Evolutionary conservation across 106 monocot species (phyloP).

Genomic region (Dendrobium catenatum): DNA sequence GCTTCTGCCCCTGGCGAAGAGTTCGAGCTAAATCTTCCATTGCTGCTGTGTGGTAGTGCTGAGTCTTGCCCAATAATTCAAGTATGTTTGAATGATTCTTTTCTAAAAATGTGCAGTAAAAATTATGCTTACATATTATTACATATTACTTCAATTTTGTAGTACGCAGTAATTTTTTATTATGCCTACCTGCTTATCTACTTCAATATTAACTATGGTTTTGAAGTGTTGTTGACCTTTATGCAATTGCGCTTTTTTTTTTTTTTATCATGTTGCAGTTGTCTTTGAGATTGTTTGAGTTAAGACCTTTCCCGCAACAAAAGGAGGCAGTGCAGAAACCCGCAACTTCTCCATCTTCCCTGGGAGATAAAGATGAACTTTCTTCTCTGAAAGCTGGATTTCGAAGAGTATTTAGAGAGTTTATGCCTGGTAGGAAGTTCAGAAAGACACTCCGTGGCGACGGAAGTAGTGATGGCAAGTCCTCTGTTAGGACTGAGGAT

Average conservation of each 20-base stretch:
- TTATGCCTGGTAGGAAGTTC: constrained; percentile 30
- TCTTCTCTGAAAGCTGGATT: constrained; percentile 55
- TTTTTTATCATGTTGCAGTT: neutral
- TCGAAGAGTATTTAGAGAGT: constrained; percentile 36
- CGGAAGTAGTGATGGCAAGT: constrained; percentile 26
- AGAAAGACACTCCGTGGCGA: constrained; percentile 34
- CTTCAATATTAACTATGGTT: too few species aligned
- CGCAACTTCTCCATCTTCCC: neutral
- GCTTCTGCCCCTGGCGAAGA: constrained; percentile 43
- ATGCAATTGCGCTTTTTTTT: neutral
- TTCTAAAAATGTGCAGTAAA: neutral
- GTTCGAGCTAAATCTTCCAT: constrained; percentile 49
- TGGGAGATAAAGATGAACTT: constrained; percentile 38
- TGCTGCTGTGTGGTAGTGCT: constrained; percentile 19
- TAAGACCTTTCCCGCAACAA: neutral
- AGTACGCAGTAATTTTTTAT: too few species aligned
- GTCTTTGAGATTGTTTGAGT: constrained; percentile 6
- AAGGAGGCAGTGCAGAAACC: neutral
- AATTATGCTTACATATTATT: too few species aligned
- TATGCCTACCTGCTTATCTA: too few species aligned
- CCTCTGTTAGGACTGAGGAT: neutral
- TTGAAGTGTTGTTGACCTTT: too few species aligned
- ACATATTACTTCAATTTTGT: too few species aligned
- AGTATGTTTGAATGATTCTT: constrained; percentile 25
- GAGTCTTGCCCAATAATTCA: constrained; percentile 38